Base-by-base conservation (phyloP, 2,329 filamentous ascomycete species). In the Penicillium sp. region DNA sequence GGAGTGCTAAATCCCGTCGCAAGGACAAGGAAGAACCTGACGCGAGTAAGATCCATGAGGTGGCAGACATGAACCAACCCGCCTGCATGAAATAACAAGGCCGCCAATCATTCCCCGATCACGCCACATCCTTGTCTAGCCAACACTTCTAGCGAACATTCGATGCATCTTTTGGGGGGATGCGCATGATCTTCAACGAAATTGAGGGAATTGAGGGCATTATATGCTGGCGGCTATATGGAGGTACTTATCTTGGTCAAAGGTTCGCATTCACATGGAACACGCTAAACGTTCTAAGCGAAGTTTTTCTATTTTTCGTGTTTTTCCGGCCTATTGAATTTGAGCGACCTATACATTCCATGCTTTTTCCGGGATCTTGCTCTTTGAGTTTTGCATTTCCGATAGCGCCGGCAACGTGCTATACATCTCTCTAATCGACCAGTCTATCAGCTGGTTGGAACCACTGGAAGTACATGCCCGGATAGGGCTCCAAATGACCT, bases 101-200 rank as follows among this genome's bases (percentile, higher is more conserved):
- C 47, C 46, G 36, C 41, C 41, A 46, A 46, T 49, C 41, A 49
- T n/a, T n/a, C n/a, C 8, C 12, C 25, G 2, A 22, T 39, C 29
- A 30, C 8, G 35, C 39, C 27, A 48, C n/a, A n/a, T 29, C 4
- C 4, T 43, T 43, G 18, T 25, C 33, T 44, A 36, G 39, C 39
- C 25, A 28, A 9, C 35, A 27, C 41, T 40, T 30, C 47, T 40
- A 27, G 39, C 42, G 36, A 39, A 46, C 47, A 45, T 46, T 40
- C 41, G 41, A 46, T 46, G 41, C 35, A 40, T 40, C 29, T 2
- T 16, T 49, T 22, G 19, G 41, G 40, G 41, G 47, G 41, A 41
- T n/a, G 44, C 31, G 22, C n/a, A 18, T 30, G 16, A 45, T 45
- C 41, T 11, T 31, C 34, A 9, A n/a, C 22, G 30, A 7, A 30